phyloP scores from a whole-genome alignment of 768 basidiomycete genomes.

The Candolleomyces efflorescens region DNA sequence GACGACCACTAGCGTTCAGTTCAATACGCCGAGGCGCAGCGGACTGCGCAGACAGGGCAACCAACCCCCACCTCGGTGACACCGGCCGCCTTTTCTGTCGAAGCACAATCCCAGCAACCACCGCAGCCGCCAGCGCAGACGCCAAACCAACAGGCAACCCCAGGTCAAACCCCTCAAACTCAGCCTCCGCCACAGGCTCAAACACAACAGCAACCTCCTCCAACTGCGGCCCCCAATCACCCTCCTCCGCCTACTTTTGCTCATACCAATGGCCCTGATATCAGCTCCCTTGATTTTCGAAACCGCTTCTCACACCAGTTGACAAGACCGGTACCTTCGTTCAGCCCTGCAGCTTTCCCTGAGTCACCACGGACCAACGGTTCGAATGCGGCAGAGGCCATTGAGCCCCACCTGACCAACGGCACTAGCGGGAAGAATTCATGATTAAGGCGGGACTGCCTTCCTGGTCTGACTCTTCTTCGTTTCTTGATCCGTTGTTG shows the following conservation, averaged over 20 bases:
- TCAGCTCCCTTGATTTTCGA: neutral
- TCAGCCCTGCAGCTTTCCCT: neutral
- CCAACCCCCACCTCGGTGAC: constrained; percentile 9
- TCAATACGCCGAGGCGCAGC: constrained; percentile 1
- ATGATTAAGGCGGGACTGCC: neutral
- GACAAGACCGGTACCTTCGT: constrained; percentile 1
- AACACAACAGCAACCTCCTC: constrained; percentile 8
- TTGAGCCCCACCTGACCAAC: constrained; percentile 10
- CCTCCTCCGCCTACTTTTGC: constrained; percentile 13
- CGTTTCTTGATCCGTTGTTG: no score
- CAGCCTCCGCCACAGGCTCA: constrained; percentile 5
- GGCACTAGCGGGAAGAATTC: neutral
- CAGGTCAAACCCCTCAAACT: constrained; percentile 5
- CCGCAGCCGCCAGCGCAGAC: constrained; percentile 11
- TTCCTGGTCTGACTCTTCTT: neutral
- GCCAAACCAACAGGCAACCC: constrained; percentile 1
- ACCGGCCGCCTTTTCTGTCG: constrained; percentile 10
- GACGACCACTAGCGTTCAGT: neutral
- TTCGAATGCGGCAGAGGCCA: constrained; percentile 1
- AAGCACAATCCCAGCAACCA: constrained; percentile 13
- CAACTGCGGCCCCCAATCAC: constrained; percentile 4
- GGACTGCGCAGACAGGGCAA: constrained; percentile 15
- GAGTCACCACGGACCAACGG: neutral
- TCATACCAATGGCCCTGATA: neutral
- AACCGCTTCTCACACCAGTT: constrained; percentile 4